Evolutionary conservation across 805 yeast genomes (phyloP), one percentile per base, ranked within the genome.

Genomic region (Metschnikowia orientalis): DNA sequence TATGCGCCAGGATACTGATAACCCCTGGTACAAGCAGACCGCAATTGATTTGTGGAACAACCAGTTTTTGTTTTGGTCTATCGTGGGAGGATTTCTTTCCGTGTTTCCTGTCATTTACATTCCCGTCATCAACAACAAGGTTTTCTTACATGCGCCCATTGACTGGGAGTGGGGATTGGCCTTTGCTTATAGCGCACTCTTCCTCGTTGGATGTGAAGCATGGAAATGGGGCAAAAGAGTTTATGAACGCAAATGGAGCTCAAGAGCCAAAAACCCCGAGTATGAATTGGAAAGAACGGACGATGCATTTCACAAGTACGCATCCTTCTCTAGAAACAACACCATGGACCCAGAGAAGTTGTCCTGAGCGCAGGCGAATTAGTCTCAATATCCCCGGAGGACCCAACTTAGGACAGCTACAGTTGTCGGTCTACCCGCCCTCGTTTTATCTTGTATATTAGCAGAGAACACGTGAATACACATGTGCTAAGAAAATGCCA

Each of bases 251-350:
- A 51, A 50, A 26, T 41, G 45, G 43, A 30, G 41, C 26, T 23
- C 38, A 28, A 62, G 51, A 38, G 75, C 69, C 9, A 66, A 63
- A 34, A 75, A 77, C 47, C 84, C 84, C 11, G 83, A 78, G 48
- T 64, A 70, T 32, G 86, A 79, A 43, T 61, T 77, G 56, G 83
- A 79, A 50, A 73, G 71, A 53, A n/a, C n/a, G n/a, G 67, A 61
- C 41, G 73, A 75, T 51, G 81, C 84, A 23, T 80, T 80, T 55
- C 69, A 75, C 41, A 74, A 69, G 46, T 79, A 76, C 50, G 72
- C 80, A 13, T 67, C 79, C 3, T 74, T 75, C 45, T 74, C 81
- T 5, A 66, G 76, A 52, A 57, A 70, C 28, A 69, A 69, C 40
- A 75, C 82, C 4, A 43, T 57, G 41, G 64, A 56, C 25, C 49